phyloP scores from a whole-genome alignment of 78 protist species.

The Polysphondylium violaceum region DNA sequence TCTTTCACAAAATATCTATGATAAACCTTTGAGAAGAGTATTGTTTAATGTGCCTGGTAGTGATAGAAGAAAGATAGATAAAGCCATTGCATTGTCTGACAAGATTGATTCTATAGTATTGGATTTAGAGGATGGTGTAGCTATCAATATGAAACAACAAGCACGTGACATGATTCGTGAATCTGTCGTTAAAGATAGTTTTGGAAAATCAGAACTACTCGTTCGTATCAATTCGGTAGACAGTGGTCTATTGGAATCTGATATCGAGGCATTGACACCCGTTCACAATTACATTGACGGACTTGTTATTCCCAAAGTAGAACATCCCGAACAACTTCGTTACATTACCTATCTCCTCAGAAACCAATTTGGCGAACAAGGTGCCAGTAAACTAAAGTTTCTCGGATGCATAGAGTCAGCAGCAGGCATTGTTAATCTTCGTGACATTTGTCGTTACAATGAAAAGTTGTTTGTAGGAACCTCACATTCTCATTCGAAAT shows the following conservation, averaged over 20 bases:
- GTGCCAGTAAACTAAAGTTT: slow-evolving; percentile 25
- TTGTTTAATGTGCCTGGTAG: slow-evolving; percentile 82
- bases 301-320: slow-evolving; percentile 79
- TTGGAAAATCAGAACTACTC: slow-evolving; percentile 36
- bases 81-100: slow-evolving; percentile 44
- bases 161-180: slow-evolving; percentile 72
- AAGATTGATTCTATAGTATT: slow-evolving; percentile 72
- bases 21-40: slow-evolving; percentile 73
- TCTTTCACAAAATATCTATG: slow-evolving; percentile 34
- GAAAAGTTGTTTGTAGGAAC: background rate
- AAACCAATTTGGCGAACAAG: background rate
- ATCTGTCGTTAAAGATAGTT: slow-evolving; percentile 16
- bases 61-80: slow-evolving; percentile 74
- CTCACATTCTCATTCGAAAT: background rate
- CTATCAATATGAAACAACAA: slow-evolving; percentile 65
- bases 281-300: slow-evolving; percentile 58
- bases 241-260: slow-evolving; percentile 60
- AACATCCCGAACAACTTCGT: slow-evolving; percentile 33
- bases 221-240: slow-evolving; percentile 74
- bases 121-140: slow-evolving; percentile 85
- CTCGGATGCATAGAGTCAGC: slow-evolving; percentile 80
- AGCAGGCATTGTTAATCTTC: slow-evolving; percentile 8
- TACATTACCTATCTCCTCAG: slow-evolving; percentile 22
- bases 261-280: slow-evolving; percentile 19
- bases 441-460: slow-evolving; percentile 49